Evolutionary conservation across 768 basidiomycete species (phyloP).

Genomic region (Mycena epipterygia): DNA sequence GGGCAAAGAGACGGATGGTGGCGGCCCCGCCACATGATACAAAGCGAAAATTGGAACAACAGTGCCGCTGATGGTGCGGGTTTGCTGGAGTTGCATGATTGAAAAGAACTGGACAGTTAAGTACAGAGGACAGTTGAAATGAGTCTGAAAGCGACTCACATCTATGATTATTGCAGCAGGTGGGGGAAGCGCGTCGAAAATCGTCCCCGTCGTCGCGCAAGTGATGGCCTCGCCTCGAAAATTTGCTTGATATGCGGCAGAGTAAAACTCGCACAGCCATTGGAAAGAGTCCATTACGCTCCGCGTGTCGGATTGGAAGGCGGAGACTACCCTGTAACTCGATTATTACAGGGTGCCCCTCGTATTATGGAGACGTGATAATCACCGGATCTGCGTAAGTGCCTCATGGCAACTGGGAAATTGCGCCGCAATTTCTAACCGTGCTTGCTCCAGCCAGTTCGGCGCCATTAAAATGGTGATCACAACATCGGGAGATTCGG

Average conservation of each 20-base stretch:
- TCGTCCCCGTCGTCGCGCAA: constrained; percentile 26
- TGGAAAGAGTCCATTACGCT: not conserved
- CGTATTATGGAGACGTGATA: not conserved
- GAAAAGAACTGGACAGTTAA: not conserved
- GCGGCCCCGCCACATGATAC: constrained; percentile 16
- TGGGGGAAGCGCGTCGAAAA: constrained; percentile 24
- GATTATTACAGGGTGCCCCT: constrained; percentile 10
- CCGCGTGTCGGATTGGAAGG: constrained; percentile 13
- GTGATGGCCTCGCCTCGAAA: constrained; percentile 19
- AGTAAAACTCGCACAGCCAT: not conserved
- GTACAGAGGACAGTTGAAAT: no score
- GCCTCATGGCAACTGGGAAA: not conserved
- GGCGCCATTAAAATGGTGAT: constrained; percentile 27
- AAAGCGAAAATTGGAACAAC: constrained; percentile 35
- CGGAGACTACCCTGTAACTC: not conserved
- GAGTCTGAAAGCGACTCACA: no score
- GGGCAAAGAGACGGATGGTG: constrained; percentile 34
- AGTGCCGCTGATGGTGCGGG: constrained; percentile 33
- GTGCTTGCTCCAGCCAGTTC: not conserved
- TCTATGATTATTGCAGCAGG: constrained; percentile 5
- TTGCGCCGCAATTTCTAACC: not conserved
- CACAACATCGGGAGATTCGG: constrained; percentile 17
- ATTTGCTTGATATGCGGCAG: not conserved
- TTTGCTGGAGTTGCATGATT: constrained; percentile 20
- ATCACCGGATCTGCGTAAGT: not conserved